Evolutionary conservation across 2,329 filamentous ascomycete species (phyloP).

Genomic region (Colletotrichum sp.): DNA sequence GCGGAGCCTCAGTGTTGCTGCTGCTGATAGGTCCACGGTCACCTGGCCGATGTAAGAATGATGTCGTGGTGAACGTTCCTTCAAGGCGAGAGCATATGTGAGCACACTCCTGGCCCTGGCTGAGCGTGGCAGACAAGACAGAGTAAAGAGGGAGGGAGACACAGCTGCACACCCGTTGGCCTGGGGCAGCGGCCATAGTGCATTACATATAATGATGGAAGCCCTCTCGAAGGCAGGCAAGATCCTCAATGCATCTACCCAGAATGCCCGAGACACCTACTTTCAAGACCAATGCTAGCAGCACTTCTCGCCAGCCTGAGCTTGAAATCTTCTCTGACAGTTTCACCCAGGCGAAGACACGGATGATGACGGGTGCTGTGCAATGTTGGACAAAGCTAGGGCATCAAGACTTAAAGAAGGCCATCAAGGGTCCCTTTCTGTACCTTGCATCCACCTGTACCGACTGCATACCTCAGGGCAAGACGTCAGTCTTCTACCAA

Average conservation of each 20-base stretch:
- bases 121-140: not conserved
- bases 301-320: not conserved
- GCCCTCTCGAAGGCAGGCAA: not conserved
- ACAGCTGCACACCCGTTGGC: not conserved
- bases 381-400: conserved; percentile 22
- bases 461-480: not conserved
- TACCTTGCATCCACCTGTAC: not conserved
- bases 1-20: not conserved
- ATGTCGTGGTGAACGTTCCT: not conserved
- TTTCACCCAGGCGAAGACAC: conserved; percentile 33
- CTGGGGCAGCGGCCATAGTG: not conserved
- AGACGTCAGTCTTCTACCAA: not conserved
- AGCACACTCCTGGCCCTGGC: not conserved
- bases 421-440: not conserved
- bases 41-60: not conserved
- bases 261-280: conserved; percentile 18
- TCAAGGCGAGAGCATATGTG: not conserved
- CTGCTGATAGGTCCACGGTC: not conserved
- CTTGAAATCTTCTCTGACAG: conserved; percentile 36
- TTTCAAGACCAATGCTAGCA: conserved; percentile 7
- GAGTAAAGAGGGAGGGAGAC: not conserved
- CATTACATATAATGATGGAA: conserved; percentile 7
- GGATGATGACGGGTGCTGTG: conserved; percentile 43
- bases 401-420: not conserved
- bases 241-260: conserved; percentile 24